Base-by-base conservation (phyloP, 768 basidiomycete genomes). In the Tylopilus sp. region DNA sequence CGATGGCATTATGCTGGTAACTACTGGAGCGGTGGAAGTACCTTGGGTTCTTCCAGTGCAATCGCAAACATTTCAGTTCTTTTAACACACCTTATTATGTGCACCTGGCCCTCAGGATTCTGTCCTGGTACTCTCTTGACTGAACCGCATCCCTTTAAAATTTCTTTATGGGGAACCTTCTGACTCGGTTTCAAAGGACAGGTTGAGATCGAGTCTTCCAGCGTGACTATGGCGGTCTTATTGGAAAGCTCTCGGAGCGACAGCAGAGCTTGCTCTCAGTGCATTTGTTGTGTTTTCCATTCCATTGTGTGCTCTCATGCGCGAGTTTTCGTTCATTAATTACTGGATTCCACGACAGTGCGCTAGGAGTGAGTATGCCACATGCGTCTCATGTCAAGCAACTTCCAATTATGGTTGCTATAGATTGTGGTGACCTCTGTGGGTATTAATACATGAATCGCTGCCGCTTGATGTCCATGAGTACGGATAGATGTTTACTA, bases 181-280 rank as follows among this genome's bases (percentile, higher is more conserved):
- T 8, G 26, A 26, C 26, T 26, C 26, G 26, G 26, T 26, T 26
- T 26, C 26, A 26, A 26, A 26, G 26, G 26, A 26, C 26, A 26
- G 26, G 26, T 9, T 26, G 26, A 26, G 26, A 81, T 85, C 31
- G 50, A 70, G 23, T 63, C 71, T 12, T 71, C 74, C 0, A 79
- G 77, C 0, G 76, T 77, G 8, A 81, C 78, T 0, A 80, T 83
- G 17, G 81, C 82, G 2, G 71, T 79, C 0, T 61, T 83, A 22
- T 83, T 82, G 64, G 48, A 80, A 80, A 12, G 80, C 84, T 9
- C 83, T 83, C 50, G 82, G 82, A 5, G 54, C 60, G 1, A 47
- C 69, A 3, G 81, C 82, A 2, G 72, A 81, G 58, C 75, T 71
- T 57, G 80, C 79, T 6, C 59, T 82, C 11, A 74, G 77, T 3